These are phyloP conservation scores for Marasmius tenuissimus DNA, from an alignment of 1,284 basidiomycete genomes.

Conservation along the genomic window DNA sequence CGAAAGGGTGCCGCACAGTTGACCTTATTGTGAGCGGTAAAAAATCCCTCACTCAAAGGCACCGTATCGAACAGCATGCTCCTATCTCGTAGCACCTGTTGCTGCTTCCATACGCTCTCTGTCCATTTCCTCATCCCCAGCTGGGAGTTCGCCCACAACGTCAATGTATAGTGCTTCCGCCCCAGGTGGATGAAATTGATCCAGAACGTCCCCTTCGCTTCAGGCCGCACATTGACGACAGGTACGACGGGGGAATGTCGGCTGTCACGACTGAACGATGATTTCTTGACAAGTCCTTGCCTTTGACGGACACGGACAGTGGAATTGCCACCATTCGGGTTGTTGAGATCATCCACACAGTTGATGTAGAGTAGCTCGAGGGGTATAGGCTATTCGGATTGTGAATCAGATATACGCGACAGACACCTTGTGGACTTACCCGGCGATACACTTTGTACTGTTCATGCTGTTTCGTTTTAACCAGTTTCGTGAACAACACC, in stretches of 20 bases:
- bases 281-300: slow-evolving; percentile 44
- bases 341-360: slow-evolving; percentile 72
- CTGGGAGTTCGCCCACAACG: slow-evolving; percentile 90
- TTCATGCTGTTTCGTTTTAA: slow-evolving; percentile 87
- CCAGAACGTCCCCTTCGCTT: slow-evolving; percentile 85
- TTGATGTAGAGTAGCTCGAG: slow-evolving; percentile 90
- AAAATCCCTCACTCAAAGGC: slow-evolving; percentile 86
- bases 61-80: slow-evolving; percentile 89
- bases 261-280: slow-evolving; percentile 53
- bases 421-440: slow-evolving; percentile 46
- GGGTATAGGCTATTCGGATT: slow-evolving; percentile 78
- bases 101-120: slow-evolving; percentile 89
- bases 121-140: slow-evolving; percentile 93
- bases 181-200: slow-evolving; percentile 95
- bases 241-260: slow-evolving; percentile 30
- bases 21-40: slow-evolving; percentile 80
- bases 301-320: slow-evolving; percentile 24
- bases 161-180: slow-evolving; percentile 89
- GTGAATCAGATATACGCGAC: slow-evolving; percentile 6
- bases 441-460: slow-evolving; percentile 93
- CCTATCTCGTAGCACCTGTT: slow-evolving; percentile 81
- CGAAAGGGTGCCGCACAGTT: slow-evolving; percentile 96
- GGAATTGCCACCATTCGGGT: slow-evolving; percentile 16
- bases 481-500: slow-evolving; percentile 87
- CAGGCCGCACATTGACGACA: slow-evolving; percentile 36